Evolutionary conservation across 192 early-diverging fungal species (phyloP), one percentile per base, ranked within the genome.

Genomic region (Backusella tarrabulga): DNA sequence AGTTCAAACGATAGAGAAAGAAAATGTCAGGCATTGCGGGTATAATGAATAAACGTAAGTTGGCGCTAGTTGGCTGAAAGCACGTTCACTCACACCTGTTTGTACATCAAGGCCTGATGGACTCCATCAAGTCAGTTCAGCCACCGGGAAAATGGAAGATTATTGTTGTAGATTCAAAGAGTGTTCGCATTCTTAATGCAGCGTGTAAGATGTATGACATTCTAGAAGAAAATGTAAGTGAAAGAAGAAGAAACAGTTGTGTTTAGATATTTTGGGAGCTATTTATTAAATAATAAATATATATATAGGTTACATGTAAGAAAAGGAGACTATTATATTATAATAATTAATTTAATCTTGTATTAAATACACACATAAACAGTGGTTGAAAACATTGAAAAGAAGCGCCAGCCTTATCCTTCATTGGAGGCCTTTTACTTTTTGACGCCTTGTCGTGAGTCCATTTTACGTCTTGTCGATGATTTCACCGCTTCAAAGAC

Each of bases 71-170:
- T 56, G 54, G 9, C 12, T 3, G n/a, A 56, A 56, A 21, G 19
- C n/a, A 19, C n/a, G 8, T 21, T 56, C 23, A 17, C 14, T 44
- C 42, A 44, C 46, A 29, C 11, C 9, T 56, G 12, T 63, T 26
- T 56, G 54, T 21, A n/a, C 54, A 56, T 56, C 54, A 63, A 90
- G 88, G 87, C 17, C 76, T 90, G 71, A 72, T 92, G 68, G 94
- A 95, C 68, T 93, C 93, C 86, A 92, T 96, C 75, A 86, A 88
- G 79, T 85, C 92, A 0, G 87, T 94, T 26, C 88, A 94, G 75
- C 91, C 92, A 15, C 85, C 91, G 17, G 88, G 87, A 68, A 83
- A 87, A 73, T 96, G 92, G 93, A 96, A 96, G 82, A 88, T 96
- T 73, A 81, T 95, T 4, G 92, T 96, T 12, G 89, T 95, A 0